Base-by-base conservation (phyloP, 257 asterid species). In the Cruciata laevipes region DNA sequence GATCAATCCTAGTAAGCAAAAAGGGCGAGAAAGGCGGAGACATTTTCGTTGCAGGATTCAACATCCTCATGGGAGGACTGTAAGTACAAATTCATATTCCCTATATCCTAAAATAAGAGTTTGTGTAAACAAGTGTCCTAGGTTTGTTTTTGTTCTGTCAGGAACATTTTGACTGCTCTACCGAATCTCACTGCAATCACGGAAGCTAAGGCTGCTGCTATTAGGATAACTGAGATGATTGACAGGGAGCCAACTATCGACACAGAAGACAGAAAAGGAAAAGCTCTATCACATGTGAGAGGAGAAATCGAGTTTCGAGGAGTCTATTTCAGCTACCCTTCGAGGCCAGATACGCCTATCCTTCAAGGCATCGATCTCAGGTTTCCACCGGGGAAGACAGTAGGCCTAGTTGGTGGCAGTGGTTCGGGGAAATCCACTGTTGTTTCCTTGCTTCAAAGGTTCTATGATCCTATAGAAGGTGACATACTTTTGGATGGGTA, bases 61-160 rank as follows among this genome's bases (percentile, higher is more conserved):
- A 89, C 21, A 88, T 89, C 38, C 91, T 87, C 70, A 87, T 89
- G 97, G 92, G 85, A 74, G 96, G 96, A 83, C 33, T 89, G 95
- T 87, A 67, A 85, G 90, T 85, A 59, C 20, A n/a, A n/a, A n/a
- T 47, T 53, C 0, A 5, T 5, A 10, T 5, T 38, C 38, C 18
- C 62, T 49, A n/a, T n/a, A 14, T 42, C 51, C 17, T 13, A 42
- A 2, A 5, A 35, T 44, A 7, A 30, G 14, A 59, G 3, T 24
- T 70, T 71, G 14, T 42, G 25, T 6, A 1, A 18, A 9, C 47
- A 40, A 8, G 47, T 42, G 14, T 42, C 17, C 3, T 42, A 18
- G n/a, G 25, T 18, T 53, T 53, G 23, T 53, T 53, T 53, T 21
- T 20, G 25, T 23, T 67, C 32, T 12, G 7, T 6, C 72, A 47